phyloP scores from a whole-genome alignment of 768 basidiomycete genomes.

The Rhodotorula kratochvilovae region DNA sequence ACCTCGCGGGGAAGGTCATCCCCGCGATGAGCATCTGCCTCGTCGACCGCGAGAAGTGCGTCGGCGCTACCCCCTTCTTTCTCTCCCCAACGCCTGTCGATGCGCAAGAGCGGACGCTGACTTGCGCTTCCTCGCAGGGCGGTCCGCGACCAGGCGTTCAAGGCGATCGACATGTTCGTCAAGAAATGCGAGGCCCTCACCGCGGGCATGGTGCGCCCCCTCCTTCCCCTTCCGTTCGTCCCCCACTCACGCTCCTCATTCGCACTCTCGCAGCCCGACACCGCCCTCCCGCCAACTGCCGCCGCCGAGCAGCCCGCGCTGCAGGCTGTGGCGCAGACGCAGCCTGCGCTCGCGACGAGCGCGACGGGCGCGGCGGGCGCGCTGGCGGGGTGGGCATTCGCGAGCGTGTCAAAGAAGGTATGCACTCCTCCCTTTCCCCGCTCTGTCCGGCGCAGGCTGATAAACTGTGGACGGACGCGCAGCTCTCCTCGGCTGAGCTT shows the following conservation, averaged over 20 bases:
- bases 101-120: background rate
- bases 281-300: slow-evolving; percentile 13
- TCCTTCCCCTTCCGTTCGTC: slow-evolving; percentile 8
- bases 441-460: background rate
- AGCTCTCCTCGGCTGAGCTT: slow-evolving; percentile 70
- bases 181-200: slow-evolving; percentile 76
- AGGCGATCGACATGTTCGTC: slow-evolving; percentile 79
- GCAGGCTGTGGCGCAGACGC: slow-evolving; percentile 39
- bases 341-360: slow-evolving; percentile 64
- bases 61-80: background rate
- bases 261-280: slow-evolving; percentile 44
- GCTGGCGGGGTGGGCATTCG: slow-evolving; percentile 93
- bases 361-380: slow-evolving; percentile 88
- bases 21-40: slow-evolving; percentile 73
- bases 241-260: slow-evolving; percentile 54
- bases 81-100: too few relatives aligned
- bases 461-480: background rate
- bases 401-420: slow-evolving; percentile 78
- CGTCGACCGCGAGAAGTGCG: slow-evolving; percentile 89
- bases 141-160: slow-evolving; percentile 94
- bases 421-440: slow-evolving; percentile 9
- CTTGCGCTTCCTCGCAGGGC: slow-evolving; percentile 53
- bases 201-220: slow-evolving; percentile 65
- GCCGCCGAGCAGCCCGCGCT: slow-evolving; percentile 24
- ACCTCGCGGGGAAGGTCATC: slow-evolving; percentile 81